These are phyloP conservation scores for Papiliotrema fonsecae DNA, from an alignment of 1,284 basidiomycete species.

Conservation along the genomic window DNA sequence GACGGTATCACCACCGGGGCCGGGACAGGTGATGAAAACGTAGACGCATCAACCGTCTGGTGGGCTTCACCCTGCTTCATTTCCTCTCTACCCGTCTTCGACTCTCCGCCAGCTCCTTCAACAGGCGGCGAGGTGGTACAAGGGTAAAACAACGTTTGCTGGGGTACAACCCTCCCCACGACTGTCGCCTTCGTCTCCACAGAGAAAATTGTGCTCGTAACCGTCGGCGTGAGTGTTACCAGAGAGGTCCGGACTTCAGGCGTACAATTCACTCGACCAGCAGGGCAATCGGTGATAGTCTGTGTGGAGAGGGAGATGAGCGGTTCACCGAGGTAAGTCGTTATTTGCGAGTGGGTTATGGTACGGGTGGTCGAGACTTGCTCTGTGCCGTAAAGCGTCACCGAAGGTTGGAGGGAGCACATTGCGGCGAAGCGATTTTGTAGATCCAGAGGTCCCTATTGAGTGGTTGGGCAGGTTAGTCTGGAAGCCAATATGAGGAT, in stretches of 20 bases:
- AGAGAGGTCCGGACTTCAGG: not conserved
- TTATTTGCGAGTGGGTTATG: not conserved
- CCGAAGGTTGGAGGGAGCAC: constrained; percentile 3
- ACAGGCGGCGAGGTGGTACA: no score
- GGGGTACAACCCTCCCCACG: constrained; percentile 5
- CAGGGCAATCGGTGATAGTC: not conserved
- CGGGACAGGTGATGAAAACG: no score
- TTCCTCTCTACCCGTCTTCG: no score
- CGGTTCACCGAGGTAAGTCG: constrained; percentile 2
- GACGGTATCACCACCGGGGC: not conserved
- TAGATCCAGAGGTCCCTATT: no score
- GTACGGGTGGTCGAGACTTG: not conserved
- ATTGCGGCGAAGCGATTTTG: not conserved
- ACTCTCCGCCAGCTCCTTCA: no score
- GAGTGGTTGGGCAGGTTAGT: no score
- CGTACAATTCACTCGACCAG: not conserved
- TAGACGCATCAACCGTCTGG: no score
- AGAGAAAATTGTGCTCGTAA: not conserved
- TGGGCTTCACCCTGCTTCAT: no score
- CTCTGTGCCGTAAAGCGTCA: constrained; percentile 11
- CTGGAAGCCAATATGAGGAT: no score
- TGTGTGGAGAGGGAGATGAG: not conserved
- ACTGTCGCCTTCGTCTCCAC: not conserved
- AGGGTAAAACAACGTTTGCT: constrained; percentile 8
- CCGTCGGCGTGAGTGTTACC: constrained; percentile 5